Base-by-base conservation (phyloP, 352 stramenopile genomes). In the Blastocystis sp. region DNA sequence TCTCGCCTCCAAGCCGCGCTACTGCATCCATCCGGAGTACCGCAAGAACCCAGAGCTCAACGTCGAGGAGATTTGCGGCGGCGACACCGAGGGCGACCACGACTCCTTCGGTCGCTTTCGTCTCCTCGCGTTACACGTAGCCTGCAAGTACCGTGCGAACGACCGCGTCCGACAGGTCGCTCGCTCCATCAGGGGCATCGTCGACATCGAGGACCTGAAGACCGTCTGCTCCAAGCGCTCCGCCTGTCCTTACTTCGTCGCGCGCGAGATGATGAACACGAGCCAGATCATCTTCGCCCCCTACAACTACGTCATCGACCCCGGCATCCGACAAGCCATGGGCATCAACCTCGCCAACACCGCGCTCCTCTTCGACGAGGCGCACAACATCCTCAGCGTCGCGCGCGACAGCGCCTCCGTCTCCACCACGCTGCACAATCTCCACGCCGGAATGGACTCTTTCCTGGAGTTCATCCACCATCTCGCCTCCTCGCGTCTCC, bases 221-320 rank as follows among this genome's bases (percentile, higher is more conserved):
- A 88, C 90, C 24, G 76, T 89, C 69, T 87, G 88, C 16, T 89
- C 89, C 78, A 69, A 65, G 11, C 65, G 89, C 40, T 18, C n/a
- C 16, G 49, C 78, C 0, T 88, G 88, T 76, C 96, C 96, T 1
- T 99, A 98, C 88, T 78, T 75, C 32, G 63, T 75, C 24, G 63
- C 63, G 8, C 63, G 63, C 24, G 63, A 75, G 29, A 76, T 90
- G 34, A 73, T 97, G 8, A 89, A 92, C 0, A 89, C 96, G 61
- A 94, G 96, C 11, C 93, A 98, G 79, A 92, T 99, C 81, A 89
- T 99, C 40, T 96, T 99, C 76, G 92, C 98, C 75, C 97, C 97
- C 0, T 99, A 99, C 91, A 99, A 99, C 89, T 99, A 99, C 88
- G 89, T 99, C 0, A 96, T 99, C 88, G 95, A 99, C 86, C 92